A percentile compares a stretch with the other conserved stretches of the same genome.
Conservation (phyloP, 495 filamentous ascomycete genomes). For the Penicillium bialowiezense region DNA sequence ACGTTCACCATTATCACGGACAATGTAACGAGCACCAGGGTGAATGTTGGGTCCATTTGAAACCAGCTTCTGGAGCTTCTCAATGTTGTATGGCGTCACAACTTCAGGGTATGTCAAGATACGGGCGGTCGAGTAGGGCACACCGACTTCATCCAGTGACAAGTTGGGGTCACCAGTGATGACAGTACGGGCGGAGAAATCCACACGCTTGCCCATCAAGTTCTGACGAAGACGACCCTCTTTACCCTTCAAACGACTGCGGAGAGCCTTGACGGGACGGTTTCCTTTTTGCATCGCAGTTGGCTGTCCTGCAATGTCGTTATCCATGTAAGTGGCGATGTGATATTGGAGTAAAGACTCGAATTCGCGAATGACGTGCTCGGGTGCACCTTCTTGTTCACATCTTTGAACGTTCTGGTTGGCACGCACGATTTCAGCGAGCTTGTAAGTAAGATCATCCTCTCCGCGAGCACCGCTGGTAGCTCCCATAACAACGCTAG, state of each 20-base stretch:
- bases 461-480: conserved; percentile 86
- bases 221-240: conserved; percentile 97
- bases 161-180: conserved; percentile 98
- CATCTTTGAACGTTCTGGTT: conserved; percentile 91
- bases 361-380: conserved; percentile 86
- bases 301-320: conserved; percentile 94
- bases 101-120: conserved; percentile 95
- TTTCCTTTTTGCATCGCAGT: conserved; percentile 97
- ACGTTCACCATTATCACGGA: conserved; percentile 84
- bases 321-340: conserved; percentile 99
- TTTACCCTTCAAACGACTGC: conserved; percentile 95
- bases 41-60: conserved; percentile 91
- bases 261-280: conserved; percentile 91
- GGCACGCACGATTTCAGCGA: conserved; percentile 96
- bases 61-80: conserved; percentile 81
- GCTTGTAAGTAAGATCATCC: conserved; percentile 97
- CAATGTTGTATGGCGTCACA: conserved; percentile 97
- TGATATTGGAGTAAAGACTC: conserved; percentile 94
- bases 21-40: conserved; percentile 92
- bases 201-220: conserved; percentile 98
- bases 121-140: conserved; percentile 82
- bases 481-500: conserved; percentile 89
- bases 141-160: conserved; percentile 93
- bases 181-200: conserved; percentile 98
- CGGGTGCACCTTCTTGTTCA: conserved; percentile 81